Conservation (phyloP, 306 rosid genomes). For the Trifolium subterraneum region DNA sequence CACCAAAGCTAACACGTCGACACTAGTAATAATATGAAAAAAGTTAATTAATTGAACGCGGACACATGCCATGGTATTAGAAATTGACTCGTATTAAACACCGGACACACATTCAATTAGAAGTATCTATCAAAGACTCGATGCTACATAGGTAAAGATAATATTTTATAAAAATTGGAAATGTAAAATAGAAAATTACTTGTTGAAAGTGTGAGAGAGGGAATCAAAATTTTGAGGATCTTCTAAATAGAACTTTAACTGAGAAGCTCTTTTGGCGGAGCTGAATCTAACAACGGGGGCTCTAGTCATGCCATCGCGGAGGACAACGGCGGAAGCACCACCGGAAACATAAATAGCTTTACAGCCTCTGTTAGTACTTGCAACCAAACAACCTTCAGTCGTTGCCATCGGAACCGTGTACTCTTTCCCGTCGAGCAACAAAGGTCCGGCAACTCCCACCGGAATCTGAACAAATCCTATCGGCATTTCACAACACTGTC, state of each 20-base stretch:
- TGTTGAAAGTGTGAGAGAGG: conserved; percentile 70
- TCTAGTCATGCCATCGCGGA: conserved; percentile 84
- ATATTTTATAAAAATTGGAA: background rate
- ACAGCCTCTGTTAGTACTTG: conserved; percentile 88
- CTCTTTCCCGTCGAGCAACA: conserved; percentile 71
- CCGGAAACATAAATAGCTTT: conserved; percentile 83
- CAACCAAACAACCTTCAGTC: conserved; percentile 86
- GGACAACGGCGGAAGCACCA: conserved; percentile 72
- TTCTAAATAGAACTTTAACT: conserved; percentile 76
- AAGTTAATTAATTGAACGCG: no score
- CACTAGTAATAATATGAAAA: background rate
- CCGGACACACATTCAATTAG: no score
- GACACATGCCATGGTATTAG: no score
- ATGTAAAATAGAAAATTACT: conserved; percentile 37
- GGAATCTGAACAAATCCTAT: conserved; percentile 84
- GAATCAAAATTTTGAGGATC: conserved; percentile 68
- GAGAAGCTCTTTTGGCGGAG: conserved; percentile 71
- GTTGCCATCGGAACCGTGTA: conserved; percentile 92
- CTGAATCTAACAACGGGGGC: conserved; percentile 84
- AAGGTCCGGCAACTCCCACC: conserved; percentile 89
- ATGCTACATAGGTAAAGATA: no score
- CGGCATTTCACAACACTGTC: conserved; percentile 98
- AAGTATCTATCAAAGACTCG: no score
- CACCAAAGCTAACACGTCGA: background rate
- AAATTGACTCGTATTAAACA: no score